Evolutionary conservation across 768 basidiomycete genomes (phyloP).

Genomic region (Paxillus involutus): DNA sequence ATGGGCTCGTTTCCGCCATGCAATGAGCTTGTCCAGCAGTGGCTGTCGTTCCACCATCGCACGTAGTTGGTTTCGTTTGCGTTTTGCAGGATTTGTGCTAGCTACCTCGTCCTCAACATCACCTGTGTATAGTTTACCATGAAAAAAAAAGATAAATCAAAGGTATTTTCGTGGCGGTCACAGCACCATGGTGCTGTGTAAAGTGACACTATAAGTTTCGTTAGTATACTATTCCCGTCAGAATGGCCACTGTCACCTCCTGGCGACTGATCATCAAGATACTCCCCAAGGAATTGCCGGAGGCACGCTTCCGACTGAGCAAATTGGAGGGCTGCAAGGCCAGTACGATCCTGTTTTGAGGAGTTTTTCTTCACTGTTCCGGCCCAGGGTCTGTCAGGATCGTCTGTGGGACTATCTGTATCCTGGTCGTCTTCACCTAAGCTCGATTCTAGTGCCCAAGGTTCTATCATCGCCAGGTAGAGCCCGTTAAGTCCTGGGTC

Average conservation of each 20-base stretch:
- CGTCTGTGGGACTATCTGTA: not conserved
- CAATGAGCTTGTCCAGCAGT: not conserved
- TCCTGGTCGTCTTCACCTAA: not conserved
- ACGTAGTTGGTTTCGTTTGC: not conserved
- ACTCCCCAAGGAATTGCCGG: not conserved
- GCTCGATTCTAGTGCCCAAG: not conserved
- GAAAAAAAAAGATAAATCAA: not conserved
- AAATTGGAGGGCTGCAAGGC: not conserved
- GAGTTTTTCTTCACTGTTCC: not conserved
- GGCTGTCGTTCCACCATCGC: not conserved
- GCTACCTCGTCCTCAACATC: not conserved
- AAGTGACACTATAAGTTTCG: not conserved
- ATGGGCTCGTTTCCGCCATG: not conserved
- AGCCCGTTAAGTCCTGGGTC: not conserved
- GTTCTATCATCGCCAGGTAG: not conserved
- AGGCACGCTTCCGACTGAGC: constrained; percentile 1
- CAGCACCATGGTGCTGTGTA: not conserved
- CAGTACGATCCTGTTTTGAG: not conserved
- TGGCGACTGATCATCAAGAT: not conserved
- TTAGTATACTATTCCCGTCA: not conserved
- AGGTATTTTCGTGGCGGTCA: not conserved
- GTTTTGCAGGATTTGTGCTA: not conserved
- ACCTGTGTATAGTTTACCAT: not conserved
- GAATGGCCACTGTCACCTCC: not conserved
- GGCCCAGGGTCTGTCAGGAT: not conserved